Conservation (phyloP, 495 filamentous ascomycete genomes). For the Achaetomiella virescens region DNA sequence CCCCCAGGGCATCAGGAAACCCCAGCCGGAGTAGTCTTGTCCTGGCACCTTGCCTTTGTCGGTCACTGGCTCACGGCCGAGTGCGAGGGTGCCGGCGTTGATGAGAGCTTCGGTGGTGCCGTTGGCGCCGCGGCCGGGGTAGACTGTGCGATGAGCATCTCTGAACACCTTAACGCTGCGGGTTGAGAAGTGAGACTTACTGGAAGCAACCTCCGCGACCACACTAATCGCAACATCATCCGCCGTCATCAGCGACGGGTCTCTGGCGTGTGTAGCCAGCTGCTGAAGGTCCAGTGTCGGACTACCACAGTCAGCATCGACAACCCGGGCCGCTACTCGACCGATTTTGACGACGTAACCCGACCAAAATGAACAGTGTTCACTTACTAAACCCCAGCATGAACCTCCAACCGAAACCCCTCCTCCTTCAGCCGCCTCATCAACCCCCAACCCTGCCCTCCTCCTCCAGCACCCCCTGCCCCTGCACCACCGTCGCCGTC, state of each 20-base stretch:
- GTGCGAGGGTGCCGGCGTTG: conserved; percentile 61
- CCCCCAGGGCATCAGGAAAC: conserved; percentile 60
- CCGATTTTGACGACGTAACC: too few relatives aligned
- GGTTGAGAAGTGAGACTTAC: conserved; percentile 1
- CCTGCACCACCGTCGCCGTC: conserved; percentile 56
- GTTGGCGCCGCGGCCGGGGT: conserved; percentile 48
- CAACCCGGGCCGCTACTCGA: too few relatives aligned
- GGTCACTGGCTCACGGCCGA: conserved; percentile 58
- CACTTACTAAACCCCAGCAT: conserved; percentile 33
- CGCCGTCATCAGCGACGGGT: conserved; percentile 33
- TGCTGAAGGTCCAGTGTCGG: conserved; percentile 78
- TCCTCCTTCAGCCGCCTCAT: conserved; percentile 11
- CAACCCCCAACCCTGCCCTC: conserved; percentile 8
- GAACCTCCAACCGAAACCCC: conserved; percentile 26
- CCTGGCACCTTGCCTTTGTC: conserved; percentile 29
- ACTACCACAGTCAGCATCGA: conserved; percentile 23
- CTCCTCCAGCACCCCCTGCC: conserved; percentile 10
- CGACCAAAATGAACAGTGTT: neutral
- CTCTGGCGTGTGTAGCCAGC: conserved; percentile 60
- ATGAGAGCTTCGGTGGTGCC: conserved; percentile 61
- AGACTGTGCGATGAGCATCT: conserved; percentile 35
- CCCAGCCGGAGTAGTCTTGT: conserved; percentile 61
- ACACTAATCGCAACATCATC: conserved; percentile 62
- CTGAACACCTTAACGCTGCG: neutral
- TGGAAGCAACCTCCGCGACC: conserved; percentile 57